phyloP scores from a whole-genome alignment of 805 yeast species.

The Metschnikowia gruessii region DNA sequence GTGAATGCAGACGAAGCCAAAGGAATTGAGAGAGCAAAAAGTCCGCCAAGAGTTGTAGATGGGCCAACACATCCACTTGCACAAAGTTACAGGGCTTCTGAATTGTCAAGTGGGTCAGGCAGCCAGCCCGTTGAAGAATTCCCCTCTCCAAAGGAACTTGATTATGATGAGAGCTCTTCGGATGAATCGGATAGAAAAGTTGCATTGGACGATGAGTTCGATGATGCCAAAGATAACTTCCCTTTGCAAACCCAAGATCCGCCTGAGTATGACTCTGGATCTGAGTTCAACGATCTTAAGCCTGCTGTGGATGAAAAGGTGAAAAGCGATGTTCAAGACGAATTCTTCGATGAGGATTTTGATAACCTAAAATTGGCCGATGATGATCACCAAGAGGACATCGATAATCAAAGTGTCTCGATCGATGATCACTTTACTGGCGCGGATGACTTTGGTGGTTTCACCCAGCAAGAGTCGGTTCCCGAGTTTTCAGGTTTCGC shows the following conservation, averaged over 20 bases:
- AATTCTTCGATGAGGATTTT: conserved; percentile 39
- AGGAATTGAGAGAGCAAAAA: conserved; percentile 14
- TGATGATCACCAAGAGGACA: conserved; percentile 28
- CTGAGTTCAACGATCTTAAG: conserved; percentile 37
- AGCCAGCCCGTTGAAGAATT: conserved; percentile 42
- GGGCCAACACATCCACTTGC: conserved; percentile 10
- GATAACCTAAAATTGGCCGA: conserved; percentile 37
- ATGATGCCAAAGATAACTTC: conserved; percentile 32
- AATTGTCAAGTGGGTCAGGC: conserved; percentile 7
- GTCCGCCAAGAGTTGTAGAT: not conserved
- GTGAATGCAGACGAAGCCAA: conserved; percentile 50
- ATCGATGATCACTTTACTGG: conserved; percentile 44
- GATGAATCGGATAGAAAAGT: conserved; percentile 32
- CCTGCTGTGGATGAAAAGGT: conserved; percentile 26
- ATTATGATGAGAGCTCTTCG: conserved; percentile 51
- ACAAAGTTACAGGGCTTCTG: conserved; percentile 12
- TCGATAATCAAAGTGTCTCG: conserved; percentile 22
- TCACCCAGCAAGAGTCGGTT: conserved; percentile 16
- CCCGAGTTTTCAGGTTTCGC: conserved; percentile 11
- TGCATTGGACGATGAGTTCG: conserved; percentile 26
- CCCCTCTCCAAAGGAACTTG: conserved; percentile 59
- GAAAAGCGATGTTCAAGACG: conserved; percentile 17
- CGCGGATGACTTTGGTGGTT: conserved; percentile 22
- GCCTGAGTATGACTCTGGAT: conserved; percentile 30
- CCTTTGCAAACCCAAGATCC: conserved; percentile 12